Conservation (phyloP, 768 basidiomycete species). For the Amanita polypyramis region DNA sequence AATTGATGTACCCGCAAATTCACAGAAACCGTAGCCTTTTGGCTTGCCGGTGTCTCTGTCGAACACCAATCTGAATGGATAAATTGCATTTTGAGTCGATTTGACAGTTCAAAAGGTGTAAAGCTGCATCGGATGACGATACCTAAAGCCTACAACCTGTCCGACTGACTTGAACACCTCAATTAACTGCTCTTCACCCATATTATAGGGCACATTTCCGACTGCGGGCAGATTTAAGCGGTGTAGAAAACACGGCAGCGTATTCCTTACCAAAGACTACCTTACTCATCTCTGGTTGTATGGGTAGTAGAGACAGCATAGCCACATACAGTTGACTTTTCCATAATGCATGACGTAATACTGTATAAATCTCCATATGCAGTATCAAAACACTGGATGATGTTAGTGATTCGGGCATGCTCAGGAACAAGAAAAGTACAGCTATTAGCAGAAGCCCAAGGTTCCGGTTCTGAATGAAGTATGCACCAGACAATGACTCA, state of each 20-base stretch:
- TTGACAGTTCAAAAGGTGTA: not conserved
- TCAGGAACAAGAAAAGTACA: too few relatives aligned
- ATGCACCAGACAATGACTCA: too few relatives aligned
- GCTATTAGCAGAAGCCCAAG: too few relatives aligned
- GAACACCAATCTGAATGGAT: conserved; percentile 58
- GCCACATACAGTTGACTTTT: not conserved
- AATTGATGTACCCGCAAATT: conserved; percentile 71
- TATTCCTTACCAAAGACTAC: conserved; percentile 56
- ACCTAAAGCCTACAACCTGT: conserved; percentile 86
- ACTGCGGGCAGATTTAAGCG: conserved; percentile 32
- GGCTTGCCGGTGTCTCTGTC: conserved; percentile 93
- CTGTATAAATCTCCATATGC: too few relatives aligned
- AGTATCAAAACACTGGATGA: too few relatives aligned
- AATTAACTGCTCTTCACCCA: conserved; percentile 82
- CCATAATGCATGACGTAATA: too few relatives aligned
- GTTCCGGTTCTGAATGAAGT: too few relatives aligned
- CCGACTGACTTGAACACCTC: conserved; percentile 86
- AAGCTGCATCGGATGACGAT: conserved; percentile 11
- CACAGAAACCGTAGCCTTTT: conserved; percentile 89
- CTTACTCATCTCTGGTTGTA: conserved; percentile 39
- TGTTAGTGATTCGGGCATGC: too few relatives aligned
- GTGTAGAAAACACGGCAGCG: not conserved
- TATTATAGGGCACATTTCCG: conserved; percentile 86
- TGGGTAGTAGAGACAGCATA: not conserved
- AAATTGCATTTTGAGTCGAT: conserved; percentile 8